Conservation (phyloP, 345 rosid genomes). For the Draba incana region DNA sequence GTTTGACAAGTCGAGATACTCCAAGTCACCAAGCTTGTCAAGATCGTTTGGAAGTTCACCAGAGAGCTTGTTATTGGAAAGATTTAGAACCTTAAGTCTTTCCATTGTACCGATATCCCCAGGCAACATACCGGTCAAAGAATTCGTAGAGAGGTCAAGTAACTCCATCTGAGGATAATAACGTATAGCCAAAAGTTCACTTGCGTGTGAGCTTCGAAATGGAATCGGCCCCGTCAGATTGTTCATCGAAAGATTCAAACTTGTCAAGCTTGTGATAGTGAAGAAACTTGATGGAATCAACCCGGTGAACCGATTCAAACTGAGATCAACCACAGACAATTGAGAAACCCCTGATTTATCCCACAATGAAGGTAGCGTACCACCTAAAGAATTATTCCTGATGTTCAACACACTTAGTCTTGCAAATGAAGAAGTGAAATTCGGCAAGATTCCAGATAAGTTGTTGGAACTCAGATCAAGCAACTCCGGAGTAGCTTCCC, state of each 20-base stretch:
- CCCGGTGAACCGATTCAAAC: constrained; percentile 71
- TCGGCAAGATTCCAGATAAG: constrained; percentile 70
- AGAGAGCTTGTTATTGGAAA: constrained; percentile 68
- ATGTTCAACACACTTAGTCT: constrained; percentile 60
- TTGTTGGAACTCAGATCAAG: constrained; percentile 86
- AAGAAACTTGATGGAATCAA: constrained; percentile 64
- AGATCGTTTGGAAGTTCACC: constrained; percentile 79
- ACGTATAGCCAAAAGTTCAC: constrained; percentile 56
- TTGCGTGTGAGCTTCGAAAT: constrained; percentile 54
- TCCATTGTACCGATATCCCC: constrained; percentile 65
- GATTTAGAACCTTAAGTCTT: constrained; percentile 58
- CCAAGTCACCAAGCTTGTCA: constrained; percentile 65
- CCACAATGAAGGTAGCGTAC: constrained; percentile 63
- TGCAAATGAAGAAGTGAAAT: constrained; percentile 56
- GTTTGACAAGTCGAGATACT: constrained; percentile 78
- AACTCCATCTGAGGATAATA: constrained; percentile 60
- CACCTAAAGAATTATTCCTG: constrained; percentile 63
- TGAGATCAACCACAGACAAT: constrained; percentile 70
- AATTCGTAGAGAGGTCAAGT: constrained; percentile 89
- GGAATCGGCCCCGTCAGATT: constrained; percentile 71
- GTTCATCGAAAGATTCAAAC: constrained; percentile 83
- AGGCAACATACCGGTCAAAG: constrained; percentile 64
- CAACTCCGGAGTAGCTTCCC: constrained; percentile 68
- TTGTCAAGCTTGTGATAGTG: constrained; percentile 54
- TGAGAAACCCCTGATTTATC: constrained; percentile 44